These are phyloP conservation scores for Cyberlindnera amylophila DNA, from an alignment of 805 yeast species.

Conservation along the genomic window DNA sequence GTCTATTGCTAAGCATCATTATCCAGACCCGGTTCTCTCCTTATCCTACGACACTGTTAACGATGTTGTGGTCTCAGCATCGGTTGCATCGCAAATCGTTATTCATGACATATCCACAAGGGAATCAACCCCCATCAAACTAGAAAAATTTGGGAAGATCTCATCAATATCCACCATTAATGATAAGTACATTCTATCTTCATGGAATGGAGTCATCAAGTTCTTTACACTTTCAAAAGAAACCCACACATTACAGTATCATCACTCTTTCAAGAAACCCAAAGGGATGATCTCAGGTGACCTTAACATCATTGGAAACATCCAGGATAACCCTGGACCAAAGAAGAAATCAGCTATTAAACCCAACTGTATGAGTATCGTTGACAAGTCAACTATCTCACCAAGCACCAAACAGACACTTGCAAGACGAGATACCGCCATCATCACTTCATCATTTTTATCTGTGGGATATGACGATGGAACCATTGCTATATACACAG, in stretches of 20 bases:
- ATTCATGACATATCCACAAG: constrained; percentile 24
- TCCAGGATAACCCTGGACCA: constrained; percentile 25
- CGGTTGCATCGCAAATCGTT: constrained; percentile 42
- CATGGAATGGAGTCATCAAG: constrained; percentile 50
- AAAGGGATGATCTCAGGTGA: constrained; percentile 26
- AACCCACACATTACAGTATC: constrained; percentile 18
- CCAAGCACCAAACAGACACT: background rate
- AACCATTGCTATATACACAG: constrained; percentile 38
- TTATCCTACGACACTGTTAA: constrained; percentile 30
- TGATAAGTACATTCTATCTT: constrained; percentile 33
- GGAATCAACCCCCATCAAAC: constrained; percentile 5
- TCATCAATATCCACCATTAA: constrained; percentile 24
- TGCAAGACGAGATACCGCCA: constrained; percentile 24
- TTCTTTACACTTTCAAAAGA: constrained; percentile 26
- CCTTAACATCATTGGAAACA: constrained; percentile 27
- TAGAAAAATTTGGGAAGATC: constrained; percentile 36
- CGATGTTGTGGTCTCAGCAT: constrained; percentile 38
- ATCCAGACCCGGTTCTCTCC: constrained; percentile 54
- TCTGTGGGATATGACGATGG: constrained; percentile 58
- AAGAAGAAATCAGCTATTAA: constrained; percentile 25
- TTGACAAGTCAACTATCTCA: background rate
- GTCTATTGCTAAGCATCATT: constrained; percentile 30
- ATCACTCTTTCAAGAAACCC: constrained; percentile 23
- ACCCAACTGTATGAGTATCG: constrained; percentile 28
- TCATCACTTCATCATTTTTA: constrained; percentile 28